Base-by-base conservation (phyloP, 306 rosid genomes). In the Castanea crenata region DNA sequence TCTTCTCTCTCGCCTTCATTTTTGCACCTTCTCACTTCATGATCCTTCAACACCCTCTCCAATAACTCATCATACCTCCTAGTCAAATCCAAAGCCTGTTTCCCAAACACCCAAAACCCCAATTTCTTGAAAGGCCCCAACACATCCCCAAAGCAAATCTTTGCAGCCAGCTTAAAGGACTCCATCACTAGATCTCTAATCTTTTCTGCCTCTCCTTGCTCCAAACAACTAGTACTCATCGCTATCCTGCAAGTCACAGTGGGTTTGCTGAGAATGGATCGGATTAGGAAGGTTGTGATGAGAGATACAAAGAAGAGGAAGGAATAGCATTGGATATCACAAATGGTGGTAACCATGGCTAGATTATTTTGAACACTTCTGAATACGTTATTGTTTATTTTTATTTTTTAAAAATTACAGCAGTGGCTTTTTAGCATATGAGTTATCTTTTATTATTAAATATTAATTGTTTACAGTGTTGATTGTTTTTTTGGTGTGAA, bases 201-300 rank as follows among this genome's bases (percentile, higher is more conserved):
- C 59, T 63, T 85, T 51, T 81, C 88, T 0, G 85, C 89, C 54
- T 89, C 92, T 3, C 75, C 80, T 4, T 76, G 76, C 75, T 85
- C 90, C 2, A 86, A 83, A 21, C 89, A 83, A 61, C 87, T 81
- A n/a, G 84, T 83, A 74, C 86, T 83, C 90, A 89, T 89, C 54
- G 74, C 83, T 78, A 85, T 83, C 44, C 88, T 85, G 75, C 92
- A 85, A n/a, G 83, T 87, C 51, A 49, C 76, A 51, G 87, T 44
- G 54, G 11, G 27, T 41, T 73, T 49, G 54, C 15, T 49, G 54
- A 49, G 54, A 19, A 81, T 44, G 63, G 69, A 71, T n/a, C 78
- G 73, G 74, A 82, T 18, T 1, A 85, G 5, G 69, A 56, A 4
- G 69, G n/a, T 31, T 63, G 69, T 14, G 41, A 15, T 15, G 69